These are phyloP conservation scores for Exophiala bonariae DNA, from an alignment of 2,329 filamentous ascomycete species.

Conservation along the genomic window DNA sequence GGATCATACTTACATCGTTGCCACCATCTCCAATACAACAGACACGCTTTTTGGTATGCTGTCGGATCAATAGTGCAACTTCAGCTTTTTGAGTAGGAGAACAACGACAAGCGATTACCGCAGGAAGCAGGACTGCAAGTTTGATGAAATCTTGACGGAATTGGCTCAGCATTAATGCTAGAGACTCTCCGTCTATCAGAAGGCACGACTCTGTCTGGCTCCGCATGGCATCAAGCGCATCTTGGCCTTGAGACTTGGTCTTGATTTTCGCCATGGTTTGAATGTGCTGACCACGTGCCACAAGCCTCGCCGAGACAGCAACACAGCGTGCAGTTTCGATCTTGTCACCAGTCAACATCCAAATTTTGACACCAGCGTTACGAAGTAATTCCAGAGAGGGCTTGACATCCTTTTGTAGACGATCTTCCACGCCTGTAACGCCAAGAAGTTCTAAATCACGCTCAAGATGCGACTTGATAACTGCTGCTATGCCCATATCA, in stretches of 20 bases:
- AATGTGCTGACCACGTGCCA: conserved; percentile 90
- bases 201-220: conserved; percentile 84
- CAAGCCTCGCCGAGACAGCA: conserved; percentile 89
- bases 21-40: conserved; percentile 98
- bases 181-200: conserved; percentile 90
- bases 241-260: conserved; percentile 79
- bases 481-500: conserved; percentile 76
- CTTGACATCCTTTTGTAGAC: conserved; percentile 93
- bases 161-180: conserved; percentile 78
- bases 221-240: conserved; percentile 83
- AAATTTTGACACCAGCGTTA: conserved; percentile 98
- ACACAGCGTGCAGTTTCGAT: conserved; percentile 97
- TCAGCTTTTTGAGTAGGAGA: conserved; percentile 97
- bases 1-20: conserved; percentile 99
- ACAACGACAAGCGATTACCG: conserved; percentile 94
- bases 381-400: conserved; percentile 90
- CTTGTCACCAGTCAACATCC: conserved; percentile 99
- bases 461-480: conserved; percentile 81
- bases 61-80: conserved; percentile 83
- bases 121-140: conserved; percentile 80
- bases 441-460: conserved; percentile 86
- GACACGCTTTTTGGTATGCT: conserved; percentile 89
- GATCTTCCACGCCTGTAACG: conserved; percentile 98
- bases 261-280: conserved; percentile 87
- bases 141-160: conserved; percentile 85